These are phyloP conservation scores for Suillus plorans DNA, from an alignment of 768 basidiomycete genomes.

Conservation along the genomic window DNA sequence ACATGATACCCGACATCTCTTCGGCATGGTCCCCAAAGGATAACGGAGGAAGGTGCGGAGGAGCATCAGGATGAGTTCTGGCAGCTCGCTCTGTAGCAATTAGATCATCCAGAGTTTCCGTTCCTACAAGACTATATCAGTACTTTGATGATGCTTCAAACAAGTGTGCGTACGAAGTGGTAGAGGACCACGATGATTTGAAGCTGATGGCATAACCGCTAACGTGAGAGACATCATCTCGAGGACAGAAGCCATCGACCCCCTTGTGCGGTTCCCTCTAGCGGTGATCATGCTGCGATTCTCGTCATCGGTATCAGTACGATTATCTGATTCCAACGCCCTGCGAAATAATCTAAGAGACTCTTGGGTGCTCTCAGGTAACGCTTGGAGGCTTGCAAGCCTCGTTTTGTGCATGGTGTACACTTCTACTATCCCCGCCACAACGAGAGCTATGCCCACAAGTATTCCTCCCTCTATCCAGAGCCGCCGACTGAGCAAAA, in stretches of 20 bases:
- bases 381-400: conserved; percentile 45
- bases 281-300: conserved; percentile 46
- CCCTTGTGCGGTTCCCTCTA: conserved; percentile 44
- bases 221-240: conserved; percentile 84
- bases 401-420: conserved; percentile 54
- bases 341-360: conserved; percentile 54
- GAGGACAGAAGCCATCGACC: conserved; percentile 78
- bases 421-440: conserved; percentile 59
- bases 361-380: conserved; percentile 56
- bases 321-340: conserved; percentile 40
- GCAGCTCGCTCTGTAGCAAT: conserved; percentile 78
- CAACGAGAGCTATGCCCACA: conserved; percentile 50
- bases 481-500: conserved; percentile 61
- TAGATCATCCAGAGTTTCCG: conserved; percentile 79
- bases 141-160: neutral
- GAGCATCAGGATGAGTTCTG: conserved; percentile 74
- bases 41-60: conserved; percentile 67
- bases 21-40: conserved; percentile 75
- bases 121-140: conserved; percentile 40
- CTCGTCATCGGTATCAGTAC: conserved; percentile 45
- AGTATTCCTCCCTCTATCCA: conserved; percentile 75
- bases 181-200: conserved; percentile 55
- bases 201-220: conserved; percentile 66
- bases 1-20: conserved; percentile 75
- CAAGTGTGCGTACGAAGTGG: conserved; percentile 57